Evolutionary conservation across 331 rosid genomes (phyloP), one percentile per base, ranked within the genome.

Genomic region (Spiraea crenata): DNA sequence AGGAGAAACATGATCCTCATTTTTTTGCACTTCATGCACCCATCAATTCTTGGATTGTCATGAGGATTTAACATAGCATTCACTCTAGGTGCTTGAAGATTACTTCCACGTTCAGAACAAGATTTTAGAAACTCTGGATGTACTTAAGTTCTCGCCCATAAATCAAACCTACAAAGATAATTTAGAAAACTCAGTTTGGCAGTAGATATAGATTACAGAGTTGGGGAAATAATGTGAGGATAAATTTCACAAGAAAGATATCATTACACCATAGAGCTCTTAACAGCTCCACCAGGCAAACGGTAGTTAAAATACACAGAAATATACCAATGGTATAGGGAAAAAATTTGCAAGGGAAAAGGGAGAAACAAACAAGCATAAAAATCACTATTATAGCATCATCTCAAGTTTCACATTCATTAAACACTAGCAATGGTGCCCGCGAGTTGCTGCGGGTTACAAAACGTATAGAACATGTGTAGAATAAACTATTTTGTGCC

Each of bases 81-180:
- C 2, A 12, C 39, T 20, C 72, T 57, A 25, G 19, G 20, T 60
- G 48, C 72, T 52, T 17, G 48, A 38, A 1, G 65, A 60, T n/a
- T n/a, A 61, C 65, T 51, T 67, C 35, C 38, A 76, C 75, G 63
- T 79, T 74, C n/a, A 31, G 16, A 83, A 70, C 45, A 58, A 67
- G 45, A 72, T 58, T 72, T 41, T 34, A 63, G 74, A n/a, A 95
- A 95, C n/a, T n/a, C n/a, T n/a, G n/a, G n/a, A n/a, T n/a, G n/a
- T n/a, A n/a, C n/a, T n/a, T n/a, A n/a, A 89, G 77, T 89, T 84
- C 78, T 85, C 82, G 4, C 99, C 98, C 99, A 95, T 95, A 78
- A 87, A 91, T 87, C 96, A 86, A 78, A 91, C 98, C 98, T 95
- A 70, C 67, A 73, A 60, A 73, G 45, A 52, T 48, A 65, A 34